Percentiles rank a stretch among this genome's conserved stretches.
Conservation (phyloP, 1,284 basidiomycete species). For the Coriolopsis trogii region DNA sequence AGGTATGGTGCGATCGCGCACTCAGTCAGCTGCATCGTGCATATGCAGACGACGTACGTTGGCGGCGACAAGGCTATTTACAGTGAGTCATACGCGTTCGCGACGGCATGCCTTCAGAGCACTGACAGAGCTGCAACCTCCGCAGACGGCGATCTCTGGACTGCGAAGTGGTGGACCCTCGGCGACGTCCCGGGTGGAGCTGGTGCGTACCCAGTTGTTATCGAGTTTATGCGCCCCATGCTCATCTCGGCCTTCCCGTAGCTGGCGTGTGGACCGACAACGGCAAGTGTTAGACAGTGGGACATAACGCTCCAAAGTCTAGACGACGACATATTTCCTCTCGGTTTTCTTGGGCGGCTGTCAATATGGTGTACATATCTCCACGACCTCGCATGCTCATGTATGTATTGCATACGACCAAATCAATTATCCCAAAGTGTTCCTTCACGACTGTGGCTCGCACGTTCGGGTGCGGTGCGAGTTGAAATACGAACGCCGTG, state of each 20-base stretch:
- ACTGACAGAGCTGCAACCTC: too few relatives aligned
- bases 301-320: not conserved
- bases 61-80: slow-evolving; percentile 55
- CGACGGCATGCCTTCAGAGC: too few relatives aligned
- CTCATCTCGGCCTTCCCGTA: slow-evolving; percentile 3
- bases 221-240: slow-evolving; percentile 13
- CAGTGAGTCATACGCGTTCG: too few relatives aligned
- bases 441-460: not conserved
- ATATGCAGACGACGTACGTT: slow-evolving; percentile 43
- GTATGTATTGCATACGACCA: not conserved
- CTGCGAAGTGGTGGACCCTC: slow-evolving; percentile 67
- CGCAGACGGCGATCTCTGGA: slow-evolving; percentile 59
- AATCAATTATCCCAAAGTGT: slow-evolving; percentile 16
- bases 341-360: not conserved
- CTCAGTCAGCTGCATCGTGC: not conserved
- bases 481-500: too few relatives aligned
- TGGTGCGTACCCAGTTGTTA: slow-evolving; percentile 27
- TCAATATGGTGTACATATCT: not conserved
- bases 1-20: not conserved
- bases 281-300: slow-evolving; percentile 47
- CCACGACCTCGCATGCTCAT: not conserved
- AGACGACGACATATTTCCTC: not conserved
- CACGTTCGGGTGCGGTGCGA: too few relatives aligned
- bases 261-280: slow-evolving; percentile 62
- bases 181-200: slow-evolving; percentile 57